Evolutionary conservation across 78 protist genomes (phyloP).

Genomic region (Cavenderia fasciculata): DNA sequence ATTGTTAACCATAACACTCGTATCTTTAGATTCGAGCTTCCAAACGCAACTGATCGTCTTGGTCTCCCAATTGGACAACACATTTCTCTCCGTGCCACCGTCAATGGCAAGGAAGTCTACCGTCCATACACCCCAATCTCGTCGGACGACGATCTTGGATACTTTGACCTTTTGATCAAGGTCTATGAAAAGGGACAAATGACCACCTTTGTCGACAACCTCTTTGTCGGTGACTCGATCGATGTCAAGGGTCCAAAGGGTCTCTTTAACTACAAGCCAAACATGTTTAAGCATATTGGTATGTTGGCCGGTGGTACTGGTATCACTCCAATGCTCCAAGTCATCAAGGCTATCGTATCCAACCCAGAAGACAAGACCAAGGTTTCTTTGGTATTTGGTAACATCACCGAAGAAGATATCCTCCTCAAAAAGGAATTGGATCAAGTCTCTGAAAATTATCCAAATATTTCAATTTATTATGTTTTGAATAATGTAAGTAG

Average conservation of each 20-base stretch:
- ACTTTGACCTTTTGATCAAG: constrained; percentile 88
- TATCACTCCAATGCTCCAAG: constrained; percentile 92
- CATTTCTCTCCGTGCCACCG: constrained; percentile 35
- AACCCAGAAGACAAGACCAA: constrained; percentile 71
- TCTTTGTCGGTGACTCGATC: constrained; percentile 79
- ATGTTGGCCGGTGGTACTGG: constrained; percentile 92
- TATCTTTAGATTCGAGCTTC: constrained; percentile 65
- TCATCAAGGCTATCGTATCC: constrained; percentile 68
- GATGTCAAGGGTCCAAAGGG: constrained; percentile 85
- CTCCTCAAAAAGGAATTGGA: constrained; percentile 67
- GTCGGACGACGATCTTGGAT: constrained; percentile 72
- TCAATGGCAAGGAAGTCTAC: constrained; percentile 49
- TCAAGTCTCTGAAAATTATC: constrained; percentile 9
- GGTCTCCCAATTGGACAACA: constrained; percentile 70
- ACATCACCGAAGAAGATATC: constrained; percentile 82
- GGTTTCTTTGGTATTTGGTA: constrained; percentile 81
- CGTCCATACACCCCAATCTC: constrained; percentile 90
- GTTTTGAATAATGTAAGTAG: constrained; percentile 40
- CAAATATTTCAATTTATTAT: constrained; percentile 62
- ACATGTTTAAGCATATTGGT: constrained; percentile 68
- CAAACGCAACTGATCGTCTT: constrained; percentile 35
- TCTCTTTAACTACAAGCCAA: constrained; percentile 41
- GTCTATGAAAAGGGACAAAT: constrained; percentile 76
- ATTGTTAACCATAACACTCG: constrained; percentile 67
- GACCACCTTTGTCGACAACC: constrained; percentile 53